phyloP scores from a whole-genome alignment of 805 yeast species.

The Kodamaea jinghongensis region DNA sequence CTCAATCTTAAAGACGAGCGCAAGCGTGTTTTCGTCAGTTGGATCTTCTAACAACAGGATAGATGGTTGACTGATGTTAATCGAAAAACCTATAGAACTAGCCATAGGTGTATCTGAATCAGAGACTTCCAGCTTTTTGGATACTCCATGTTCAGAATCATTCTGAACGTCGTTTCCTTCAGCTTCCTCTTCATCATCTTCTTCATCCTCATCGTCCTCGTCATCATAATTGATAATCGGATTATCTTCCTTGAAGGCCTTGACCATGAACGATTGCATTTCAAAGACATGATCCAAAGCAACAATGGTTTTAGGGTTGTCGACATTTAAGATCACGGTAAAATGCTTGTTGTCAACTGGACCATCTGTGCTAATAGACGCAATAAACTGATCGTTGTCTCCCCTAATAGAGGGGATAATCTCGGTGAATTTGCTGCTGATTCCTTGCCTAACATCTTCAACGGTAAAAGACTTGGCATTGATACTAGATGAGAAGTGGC shows the following conservation, averaged over 20 bases:
- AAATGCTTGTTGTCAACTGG: constrained; percentile 37
- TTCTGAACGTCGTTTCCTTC: too few relatives aligned
- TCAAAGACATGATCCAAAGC: constrained; percentile 87
- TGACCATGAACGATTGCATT: constrained; percentile 59
- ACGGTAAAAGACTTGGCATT: constrained; percentile 72
- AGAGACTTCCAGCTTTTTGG: constrained; percentile 2
- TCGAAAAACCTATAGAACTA: constrained; percentile 45
- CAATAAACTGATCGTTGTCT: constrained; percentile 68
- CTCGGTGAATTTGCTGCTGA: constrained; percentile 70
- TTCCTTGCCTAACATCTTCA: constrained; percentile 63
- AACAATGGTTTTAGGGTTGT: constrained; percentile 74
- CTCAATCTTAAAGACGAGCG: constrained; percentile 84
- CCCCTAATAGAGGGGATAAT: constrained; percentile 70
- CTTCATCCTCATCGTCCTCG: constrained; percentile 14
- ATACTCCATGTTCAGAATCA: neutral
- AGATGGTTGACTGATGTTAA: constrained; percentile 75
- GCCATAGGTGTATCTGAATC: constrained; percentile 7
- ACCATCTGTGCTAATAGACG: constrained; percentile 47
- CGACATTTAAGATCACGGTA: constrained; percentile 59
- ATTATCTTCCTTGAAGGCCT: constrained; percentile 36
- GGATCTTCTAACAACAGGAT: constrained; percentile 81
- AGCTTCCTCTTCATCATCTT: constrained; percentile 3
- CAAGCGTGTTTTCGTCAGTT: constrained; percentile 65
- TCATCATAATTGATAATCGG: constrained; percentile 15
- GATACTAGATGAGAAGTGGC: constrained; percentile 57